phyloP scores from a whole-genome alignment of 169 alveolate genomes.

The Plasmodium inui region DNA sequence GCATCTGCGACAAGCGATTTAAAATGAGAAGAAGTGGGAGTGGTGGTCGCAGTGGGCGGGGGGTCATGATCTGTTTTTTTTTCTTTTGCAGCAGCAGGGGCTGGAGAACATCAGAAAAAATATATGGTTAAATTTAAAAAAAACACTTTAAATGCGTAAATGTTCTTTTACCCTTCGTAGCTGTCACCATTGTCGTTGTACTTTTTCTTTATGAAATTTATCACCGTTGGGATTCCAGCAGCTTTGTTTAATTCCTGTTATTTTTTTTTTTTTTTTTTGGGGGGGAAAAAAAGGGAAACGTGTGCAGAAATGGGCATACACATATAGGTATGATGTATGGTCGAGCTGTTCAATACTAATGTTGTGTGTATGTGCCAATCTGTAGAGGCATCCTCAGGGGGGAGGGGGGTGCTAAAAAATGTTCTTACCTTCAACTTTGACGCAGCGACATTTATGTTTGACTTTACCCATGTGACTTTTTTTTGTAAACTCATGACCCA shows the following conservation, averaged over 20 bases:
- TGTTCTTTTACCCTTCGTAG: slow-evolving; percentile 29
- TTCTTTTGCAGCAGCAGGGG: not conserved
- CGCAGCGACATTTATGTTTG: slow-evolving; percentile 75
- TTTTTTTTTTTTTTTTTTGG: not conserved
- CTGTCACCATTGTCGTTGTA: slow-evolving; percentile 21
- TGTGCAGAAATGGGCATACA: not conserved
- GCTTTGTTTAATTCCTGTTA: slow-evolving; percentile 56
- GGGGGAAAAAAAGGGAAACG: not conserved
- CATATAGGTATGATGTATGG: slow-evolving; percentile 9
- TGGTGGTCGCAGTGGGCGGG: not conserved
- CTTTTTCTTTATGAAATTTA: slow-evolving; percentile 53
- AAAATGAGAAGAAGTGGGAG: not conserved
- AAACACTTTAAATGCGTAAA: not conserved
- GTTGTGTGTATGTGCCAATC: not conserved
- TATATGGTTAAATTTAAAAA: not conserved
- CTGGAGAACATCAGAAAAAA: not conserved
- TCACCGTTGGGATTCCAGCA: slow-evolving; percentile 50
- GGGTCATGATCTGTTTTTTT: not conserved
- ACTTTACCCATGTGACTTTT: slow-evolving; percentile 83
- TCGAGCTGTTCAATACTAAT: not conserved
- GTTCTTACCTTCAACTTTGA: slow-evolving; percentile 30
- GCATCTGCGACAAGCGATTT: slow-evolving; percentile 56
- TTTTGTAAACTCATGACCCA: slow-evolving; percentile 89
- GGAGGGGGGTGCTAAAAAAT: not conserved
- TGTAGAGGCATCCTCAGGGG: not conserved